These are phyloP conservation scores for Dothideomycetes sp. DNA, from an alignment of 2,329 filamentous ascomycete genomes.

Conservation along the genomic window DNA sequence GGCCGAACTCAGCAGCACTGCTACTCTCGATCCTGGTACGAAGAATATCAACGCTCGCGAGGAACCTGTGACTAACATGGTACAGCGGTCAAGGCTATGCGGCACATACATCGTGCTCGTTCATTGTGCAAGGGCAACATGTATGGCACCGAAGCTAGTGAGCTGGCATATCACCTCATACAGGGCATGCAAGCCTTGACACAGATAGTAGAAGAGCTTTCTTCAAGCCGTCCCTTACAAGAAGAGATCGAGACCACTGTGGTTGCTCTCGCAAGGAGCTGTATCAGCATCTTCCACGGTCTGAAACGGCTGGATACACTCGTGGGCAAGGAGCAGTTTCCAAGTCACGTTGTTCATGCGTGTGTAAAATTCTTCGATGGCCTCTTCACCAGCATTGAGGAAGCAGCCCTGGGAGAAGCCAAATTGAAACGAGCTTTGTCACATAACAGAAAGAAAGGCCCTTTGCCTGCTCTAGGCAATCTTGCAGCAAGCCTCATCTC, in stretches of 20 bases:
- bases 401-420: conserved; percentile 16
- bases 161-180: conserved; percentile 22
- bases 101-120: conserved; percentile 23
- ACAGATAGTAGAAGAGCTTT: conserved; percentile 17
- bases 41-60: too few relatives aligned
- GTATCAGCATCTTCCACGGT: conserved; percentile 26
- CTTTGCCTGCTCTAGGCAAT: conserved; percentile 17
- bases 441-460: conserved; percentile 10
- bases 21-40: not conserved
- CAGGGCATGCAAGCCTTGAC: conserved; percentile 19
- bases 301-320: conserved; percentile 20
- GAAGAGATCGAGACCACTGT: conserved; percentile 17
- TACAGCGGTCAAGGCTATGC: conserved; percentile 17
- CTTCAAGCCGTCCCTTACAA: conserved; percentile 8
- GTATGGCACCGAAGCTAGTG: conserved; percentile 15
- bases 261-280: conserved; percentile 28
- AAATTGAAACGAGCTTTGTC: not conserved
- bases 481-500: conserved; percentile 30
- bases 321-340: not conserved
- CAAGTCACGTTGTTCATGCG: conserved; percentile 3
- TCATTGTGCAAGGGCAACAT: conserved; percentile 18
- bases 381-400: conserved; percentile 13
- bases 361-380: conserved; percentile 17
- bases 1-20: not conserved
- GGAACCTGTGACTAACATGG: not conserved